A percentile compares a stretch with the other conserved stretches of the same genome.
These are phyloP conservation scores for Penicillium steckii DNA, from an alignment of 495 filamentous ascomycete genomes.

Conservation along the genomic window DNA sequence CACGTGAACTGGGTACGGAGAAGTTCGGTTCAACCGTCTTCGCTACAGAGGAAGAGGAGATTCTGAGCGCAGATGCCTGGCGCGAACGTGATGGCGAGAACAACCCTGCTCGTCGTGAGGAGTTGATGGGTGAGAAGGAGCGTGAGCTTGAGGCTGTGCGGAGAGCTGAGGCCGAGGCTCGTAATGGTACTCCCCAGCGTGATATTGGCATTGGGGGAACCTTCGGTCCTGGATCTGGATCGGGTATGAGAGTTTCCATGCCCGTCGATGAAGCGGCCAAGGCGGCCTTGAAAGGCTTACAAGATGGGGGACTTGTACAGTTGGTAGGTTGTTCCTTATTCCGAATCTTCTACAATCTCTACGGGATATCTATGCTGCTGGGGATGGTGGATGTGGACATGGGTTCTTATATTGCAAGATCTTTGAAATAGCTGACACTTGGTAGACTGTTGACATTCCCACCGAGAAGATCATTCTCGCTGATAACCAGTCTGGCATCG, in stretches of 20 bases:
- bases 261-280: slow-evolving; percentile 68
- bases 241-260: slow-evolving; percentile 59
- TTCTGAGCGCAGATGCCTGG: slow-evolving; percentile 69
- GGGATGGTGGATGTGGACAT: slow-evolving; percentile 3
- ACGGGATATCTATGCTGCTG: not conserved
- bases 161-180: slow-evolving; percentile 75
- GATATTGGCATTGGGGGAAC: slow-evolving; percentile 57
- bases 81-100: slow-evolving; percentile 69
- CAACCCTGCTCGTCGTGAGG: slow-evolving; percentile 38
- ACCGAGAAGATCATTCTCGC: slow-evolving; percentile 79
- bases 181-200: slow-evolving; percentile 63
- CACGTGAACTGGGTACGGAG: slow-evolving; percentile 84
- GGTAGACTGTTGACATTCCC: slow-evolving; percentile 57
- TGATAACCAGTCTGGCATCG: slow-evolving; percentile 48
- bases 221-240: slow-evolving; percentile 53
- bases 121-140: slow-evolving; percentile 89
- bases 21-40: slow-evolving; percentile 82
- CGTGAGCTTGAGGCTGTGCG: slow-evolving; percentile 71
- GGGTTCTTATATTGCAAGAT: slow-evolving; percentile 6
- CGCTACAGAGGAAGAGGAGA: slow-evolving; percentile 67
- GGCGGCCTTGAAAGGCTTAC: slow-evolving; percentile 59
- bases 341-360: slow-evolving; percentile 5
- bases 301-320: slow-evolving; percentile 67
- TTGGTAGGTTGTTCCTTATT: slow-evolving; percentile 60
- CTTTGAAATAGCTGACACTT: slow-evolving; percentile 23